Evolutionary conservation across 177 flowering plant genomes (phyloP).

Genomic region (Vitis hybrid): DNA sequence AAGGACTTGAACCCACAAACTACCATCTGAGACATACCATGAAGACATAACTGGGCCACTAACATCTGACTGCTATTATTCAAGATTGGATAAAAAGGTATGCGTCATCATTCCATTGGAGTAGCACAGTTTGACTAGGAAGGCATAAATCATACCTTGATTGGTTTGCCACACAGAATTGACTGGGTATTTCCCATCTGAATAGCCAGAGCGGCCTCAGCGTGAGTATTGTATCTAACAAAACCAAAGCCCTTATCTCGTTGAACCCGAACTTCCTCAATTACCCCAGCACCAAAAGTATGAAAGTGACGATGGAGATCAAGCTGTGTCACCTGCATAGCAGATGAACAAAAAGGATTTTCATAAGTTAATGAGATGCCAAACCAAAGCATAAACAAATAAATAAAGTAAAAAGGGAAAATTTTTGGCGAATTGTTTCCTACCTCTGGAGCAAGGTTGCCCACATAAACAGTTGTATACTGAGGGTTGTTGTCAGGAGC

Average conservation of each 20-base stretch:
- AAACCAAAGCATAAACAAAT: not conserved
- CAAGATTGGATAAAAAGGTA: too few species aligned
- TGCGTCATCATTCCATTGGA: too few species aligned
- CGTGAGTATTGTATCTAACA: slow-evolving; percentile 90
- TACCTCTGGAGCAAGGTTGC: slow-evolving; percentile 95
- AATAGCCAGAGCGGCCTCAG: slow-evolving; percentile 95
- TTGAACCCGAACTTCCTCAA: slow-evolving; percentile 95
- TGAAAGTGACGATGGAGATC: slow-evolving; percentile 96
- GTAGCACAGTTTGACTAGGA: not conserved
- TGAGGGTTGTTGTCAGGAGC: slow-evolving; percentile 96
- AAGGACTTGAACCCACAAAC: too few species aligned
- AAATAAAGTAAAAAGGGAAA: not conserved
- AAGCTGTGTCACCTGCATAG: slow-evolving; percentile 77
- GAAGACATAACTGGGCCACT: too few species aligned
- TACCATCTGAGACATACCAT: too few species aligned
- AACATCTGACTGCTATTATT: too few species aligned
- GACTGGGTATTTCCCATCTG: slow-evolving; percentile 85
- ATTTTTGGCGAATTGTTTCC: slow-evolving; percentile 14
- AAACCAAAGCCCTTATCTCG: slow-evolving; percentile 99
- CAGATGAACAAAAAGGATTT: not conserved
- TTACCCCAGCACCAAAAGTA: slow-evolving; percentile 86
- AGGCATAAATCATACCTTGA: slow-evolving; percentile 63
- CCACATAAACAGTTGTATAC: slow-evolving; percentile 97
- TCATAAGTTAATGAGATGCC: not conserved
- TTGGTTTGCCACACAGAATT: slow-evolving; percentile 66